Conservation (phyloP, 805 yeast genomes). For the Barnettozyma pratensis region DNA sequence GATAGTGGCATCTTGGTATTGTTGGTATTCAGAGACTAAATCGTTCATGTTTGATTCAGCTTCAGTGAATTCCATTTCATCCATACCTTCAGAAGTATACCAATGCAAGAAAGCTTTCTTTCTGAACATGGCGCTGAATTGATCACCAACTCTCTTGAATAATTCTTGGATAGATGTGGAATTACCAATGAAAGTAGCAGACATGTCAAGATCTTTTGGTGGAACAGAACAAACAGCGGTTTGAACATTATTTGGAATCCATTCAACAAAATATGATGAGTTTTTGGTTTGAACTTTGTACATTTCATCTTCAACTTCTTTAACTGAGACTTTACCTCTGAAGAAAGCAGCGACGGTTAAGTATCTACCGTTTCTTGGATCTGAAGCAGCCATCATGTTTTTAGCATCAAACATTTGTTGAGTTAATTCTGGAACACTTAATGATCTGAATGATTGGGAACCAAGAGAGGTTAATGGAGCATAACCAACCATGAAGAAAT, state of each 20-base stretch:
- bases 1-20: slow-evolving; percentile 89
- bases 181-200: slow-evolving; percentile 92
- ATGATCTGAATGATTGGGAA: slow-evolving; percentile 92
- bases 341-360: slow-evolving; percentile 97
- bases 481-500: slow-evolving; percentile 97
- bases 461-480: slow-evolving; percentile 92
- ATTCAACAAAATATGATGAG: slow-evolving; percentile 95
- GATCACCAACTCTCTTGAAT: slow-evolving; percentile 94
- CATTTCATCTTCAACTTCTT: slow-evolving; percentile 96
- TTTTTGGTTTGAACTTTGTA: slow-evolving; percentile 90
- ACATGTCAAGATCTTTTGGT: slow-evolving; percentile 84
- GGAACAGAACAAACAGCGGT: slow-evolving; percentile 97
- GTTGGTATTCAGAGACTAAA: slow-evolving; percentile 92
- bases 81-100: slow-evolving; percentile 99
- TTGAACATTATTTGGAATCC: slow-evolving; percentile 99
- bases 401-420: slow-evolving; percentile 98
- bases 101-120: slow-evolving; percentile 99
- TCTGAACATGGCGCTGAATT: slow-evolving; percentile 96
- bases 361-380: slow-evolving; percentile 93
- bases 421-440: slow-evolving; percentile 91
- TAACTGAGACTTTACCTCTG: slow-evolving; percentile 97
- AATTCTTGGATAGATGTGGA: slow-evolving; percentile 98
- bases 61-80: slow-evolving; percentile 97
- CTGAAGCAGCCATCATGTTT: slow-evolving; percentile 99
- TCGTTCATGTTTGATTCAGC: slow-evolving; percentile 98